phyloP scores from a whole-genome alignment of 169 alveolate species.

The Sarcocystis neurona region DNA sequence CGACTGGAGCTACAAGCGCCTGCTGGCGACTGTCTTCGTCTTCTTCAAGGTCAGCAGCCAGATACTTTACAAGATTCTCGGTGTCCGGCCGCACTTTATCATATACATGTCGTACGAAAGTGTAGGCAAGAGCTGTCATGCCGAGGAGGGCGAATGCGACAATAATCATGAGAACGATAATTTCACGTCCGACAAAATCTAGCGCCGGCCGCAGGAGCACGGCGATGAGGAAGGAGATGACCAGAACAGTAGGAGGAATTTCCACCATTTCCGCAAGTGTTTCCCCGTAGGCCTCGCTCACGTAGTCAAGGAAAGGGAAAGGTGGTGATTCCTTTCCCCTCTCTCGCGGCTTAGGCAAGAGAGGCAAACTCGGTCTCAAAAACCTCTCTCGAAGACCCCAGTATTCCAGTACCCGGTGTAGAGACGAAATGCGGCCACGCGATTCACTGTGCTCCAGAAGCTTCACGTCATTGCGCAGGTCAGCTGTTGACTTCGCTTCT shows the following conservation, averaged over 20 bases:
- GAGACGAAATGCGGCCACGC: not conserved
- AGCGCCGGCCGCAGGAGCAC: constrained; percentile 56
- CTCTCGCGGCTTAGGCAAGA: constrained; percentile 41
- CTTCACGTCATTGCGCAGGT: constrained; percentile 14
- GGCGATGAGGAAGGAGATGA: constrained; percentile 33
- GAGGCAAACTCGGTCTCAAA: constrained; percentile 10
- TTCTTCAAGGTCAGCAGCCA: constrained; percentile 9
- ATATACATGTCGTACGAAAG: not conserved
- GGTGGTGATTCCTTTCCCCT: constrained; percentile 15
- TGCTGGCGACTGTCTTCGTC: not conserved
- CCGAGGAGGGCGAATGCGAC: constrained; percentile 54
- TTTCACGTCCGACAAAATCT: constrained; percentile 34
- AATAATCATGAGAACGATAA: constrained; percentile 38
- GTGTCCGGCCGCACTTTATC: constrained; percentile 32
- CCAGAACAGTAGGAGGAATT: constrained; percentile 45
- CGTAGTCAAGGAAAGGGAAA: constrained; percentile 43
- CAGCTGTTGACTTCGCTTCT: constrained; percentile 36
- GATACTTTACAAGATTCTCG: not conserved
- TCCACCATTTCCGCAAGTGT: constrained; percentile 35
- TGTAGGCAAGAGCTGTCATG: constrained; percentile 9
- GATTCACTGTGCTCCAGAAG: not conserved
- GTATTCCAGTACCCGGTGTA: not conserved
- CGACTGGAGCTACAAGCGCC: constrained; percentile 49
- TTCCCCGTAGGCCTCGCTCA: constrained; percentile 39
- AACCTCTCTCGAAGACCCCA: constrained; percentile 56